phyloP scores from a whole-genome alignment of 257 asterid species.

The Przewalskia tangutica region DNA sequence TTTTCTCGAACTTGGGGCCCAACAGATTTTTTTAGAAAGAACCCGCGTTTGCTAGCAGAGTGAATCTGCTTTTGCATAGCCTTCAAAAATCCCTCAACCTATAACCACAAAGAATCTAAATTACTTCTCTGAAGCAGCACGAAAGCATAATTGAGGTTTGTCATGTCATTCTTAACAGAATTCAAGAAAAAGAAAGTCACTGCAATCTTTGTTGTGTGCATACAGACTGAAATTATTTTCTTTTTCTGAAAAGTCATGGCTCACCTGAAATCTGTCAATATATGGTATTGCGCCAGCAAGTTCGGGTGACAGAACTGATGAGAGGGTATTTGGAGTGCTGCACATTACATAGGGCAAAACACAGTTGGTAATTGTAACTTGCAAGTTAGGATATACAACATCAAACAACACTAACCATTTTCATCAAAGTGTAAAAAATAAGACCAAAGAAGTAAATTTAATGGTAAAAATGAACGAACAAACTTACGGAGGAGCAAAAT shows the following conservation, averaged over 20 bases:
- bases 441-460: background rate
- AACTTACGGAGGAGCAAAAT: constrained; percentile 78
- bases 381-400: constrained; percentile 9
- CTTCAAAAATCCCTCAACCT: constrained; percentile 94
- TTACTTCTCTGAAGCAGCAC: background rate
- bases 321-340: constrained; percentile 79
- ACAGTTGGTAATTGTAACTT: constrained; percentile 1
- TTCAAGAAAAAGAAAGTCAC: background rate
- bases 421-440: too few relatives aligned
- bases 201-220: background rate
- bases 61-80: constrained; percentile 94
- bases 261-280: constrained; percentile 89
- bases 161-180: background rate
- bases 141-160: background rate
- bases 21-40: constrained; percentile 72
- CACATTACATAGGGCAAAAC: constrained; percentile 14
- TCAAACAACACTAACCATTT: background rate
- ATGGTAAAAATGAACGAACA: background rate
- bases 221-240: background rate
- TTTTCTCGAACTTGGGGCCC: constrained; percentile 74
- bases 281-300: constrained; percentile 86
- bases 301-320: constrained; percentile 83
- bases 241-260: background rate
- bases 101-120: background rate
- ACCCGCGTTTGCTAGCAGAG: constrained; percentile 78